These are phyloP conservation scores for Endogone sp. DNA, from an alignment of 192 early-diverging fungal species.

Conservation along the genomic window DNA sequence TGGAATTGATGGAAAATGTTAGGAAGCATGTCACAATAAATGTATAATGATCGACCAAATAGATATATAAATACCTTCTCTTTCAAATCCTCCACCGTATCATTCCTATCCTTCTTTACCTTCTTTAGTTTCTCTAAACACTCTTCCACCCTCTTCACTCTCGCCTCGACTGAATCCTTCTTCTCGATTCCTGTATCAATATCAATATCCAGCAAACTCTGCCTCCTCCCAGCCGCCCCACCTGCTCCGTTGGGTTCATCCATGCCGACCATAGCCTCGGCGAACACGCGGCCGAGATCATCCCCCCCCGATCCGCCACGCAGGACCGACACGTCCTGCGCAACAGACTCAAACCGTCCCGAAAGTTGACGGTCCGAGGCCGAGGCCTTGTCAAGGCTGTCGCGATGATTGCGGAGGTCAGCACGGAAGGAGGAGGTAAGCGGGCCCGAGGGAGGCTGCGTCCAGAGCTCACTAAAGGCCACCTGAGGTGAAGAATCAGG, in stretches of 20 bases:
- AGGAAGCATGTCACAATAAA: neutral
- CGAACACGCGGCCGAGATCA: slow-evolving; percentile 41
- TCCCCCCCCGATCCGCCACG: slow-evolving; percentile 32
- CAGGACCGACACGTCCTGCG: slow-evolving; percentile 40
- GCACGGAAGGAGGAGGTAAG: slow-evolving; percentile 71
- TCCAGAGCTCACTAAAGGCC: slow-evolving; percentile 82
- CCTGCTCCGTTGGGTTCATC: slow-evolving; percentile 22
- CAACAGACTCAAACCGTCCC: slow-evolving; percentile 36
- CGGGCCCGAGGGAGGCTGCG: slow-evolving; percentile 75
- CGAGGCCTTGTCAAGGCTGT: slow-evolving; percentile 72
- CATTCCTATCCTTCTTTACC: slow-evolving; percentile 67
- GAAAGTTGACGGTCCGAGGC: slow-evolving; percentile 52
- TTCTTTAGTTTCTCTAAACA: slow-evolving; percentile 56
- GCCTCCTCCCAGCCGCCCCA: slow-evolving; percentile 20
- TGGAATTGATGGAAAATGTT: neutral
- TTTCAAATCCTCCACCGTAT: slow-evolving; percentile 71
- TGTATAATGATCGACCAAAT: neutral
- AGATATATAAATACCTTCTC: slow-evolving; percentile 46
- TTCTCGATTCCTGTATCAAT: slow-evolving; percentile 26
- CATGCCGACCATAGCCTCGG: slow-evolving; percentile 14
- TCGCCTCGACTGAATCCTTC: slow-evolving; percentile 35
- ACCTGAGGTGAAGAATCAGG: too few species aligned
- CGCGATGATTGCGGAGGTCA: slow-evolving; percentile 69
- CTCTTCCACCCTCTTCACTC: slow-evolving; percentile 61
- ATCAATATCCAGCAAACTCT: slow-evolving; percentile 53